Evolutionary conservation across 495 filamentous ascomycete species (phyloP), one percentile per base, ranked within the genome.

Genomic region (Aspergillus mulundensis): DNA sequence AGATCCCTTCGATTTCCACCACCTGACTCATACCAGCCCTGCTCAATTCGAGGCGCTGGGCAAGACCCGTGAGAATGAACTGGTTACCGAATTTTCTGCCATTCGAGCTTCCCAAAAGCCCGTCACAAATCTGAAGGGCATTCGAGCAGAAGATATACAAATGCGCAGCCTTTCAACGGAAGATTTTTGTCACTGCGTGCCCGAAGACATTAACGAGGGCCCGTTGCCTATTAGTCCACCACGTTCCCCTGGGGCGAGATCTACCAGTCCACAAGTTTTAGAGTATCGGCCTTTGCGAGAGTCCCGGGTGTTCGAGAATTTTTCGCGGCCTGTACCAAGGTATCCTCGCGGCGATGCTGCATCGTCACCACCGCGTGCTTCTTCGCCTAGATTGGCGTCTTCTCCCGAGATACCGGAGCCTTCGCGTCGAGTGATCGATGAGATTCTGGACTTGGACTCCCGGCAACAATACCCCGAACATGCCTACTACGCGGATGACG

Each of bases 1-100:
- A 0, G 83, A 81, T 20, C 91, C 91, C 5, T 95, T 88, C 69
- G 87, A 92, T 69, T 96, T 96, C 63, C 89, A 92, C 60, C 91
- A 95, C 68, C 70, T 96, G 43, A 87, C 87, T 21, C 89, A 95
- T 66, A 90, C 87, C 15, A 81, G 81, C 36, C 83, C 80, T 20
- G 72, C 85, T 14, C 81, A 87, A 53, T 77, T 89, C 44, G 76
- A 84, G 14, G 73, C 76, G 12, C 60, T 90, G 28, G 78, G 84
- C 38, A 76, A 73, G 28, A 65, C 79, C 11, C 80, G 79, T 36
- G 77, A 84, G 48, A 75, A 78, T 49, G 82, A 91, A 28, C 72
- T 90, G 23, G 77, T 83, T 15, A 81, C 83, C 2, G 83, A 88
- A 61, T 87, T 86, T 66, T 84, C 82, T 38, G 80, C 83, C 14